Conservation (phyloP, 495 filamentous ascomycete species). For the Melanomma pulvis-pyrius region DNA sequence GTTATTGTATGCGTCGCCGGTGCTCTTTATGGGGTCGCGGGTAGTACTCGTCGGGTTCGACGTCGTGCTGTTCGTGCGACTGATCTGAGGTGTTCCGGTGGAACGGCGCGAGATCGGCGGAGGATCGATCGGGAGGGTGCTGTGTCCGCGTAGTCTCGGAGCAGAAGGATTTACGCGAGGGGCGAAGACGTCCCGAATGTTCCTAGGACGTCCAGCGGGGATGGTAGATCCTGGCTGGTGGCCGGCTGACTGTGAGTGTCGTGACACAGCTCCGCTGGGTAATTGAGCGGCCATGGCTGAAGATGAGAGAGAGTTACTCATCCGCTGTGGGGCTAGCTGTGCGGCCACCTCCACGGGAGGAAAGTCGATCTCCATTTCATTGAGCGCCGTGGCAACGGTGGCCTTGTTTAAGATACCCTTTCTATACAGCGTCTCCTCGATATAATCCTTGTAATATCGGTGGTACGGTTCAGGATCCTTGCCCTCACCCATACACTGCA, state of each 20-base stretch:
- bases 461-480: constrained; percentile 30
- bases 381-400: constrained; percentile 11
- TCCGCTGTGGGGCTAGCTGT: not conserved
- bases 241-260: not conserved
- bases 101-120: not conserved
- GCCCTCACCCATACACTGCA: constrained; percentile 14
- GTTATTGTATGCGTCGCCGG: constrained; percentile 2
- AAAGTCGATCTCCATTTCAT: constrained; percentile 5
- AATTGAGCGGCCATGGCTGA: not conserved
- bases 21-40: not conserved
- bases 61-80: not conserved
- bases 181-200: not conserved
- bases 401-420: constrained; percentile 22
- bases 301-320: not conserved
- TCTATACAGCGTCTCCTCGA: constrained; percentile 23
- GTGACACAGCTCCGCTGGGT: not conserved
- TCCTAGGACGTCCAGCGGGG: not conserved
- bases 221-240: not conserved
- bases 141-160: not conserved
- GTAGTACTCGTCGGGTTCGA: not conserved
- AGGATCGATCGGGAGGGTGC: not conserved
- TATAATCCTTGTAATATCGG: constrained; percentile 35
- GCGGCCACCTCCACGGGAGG: not conserved
- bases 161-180: not conserved
- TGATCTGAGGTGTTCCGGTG: not conserved